Evolutionary conservation across 78 protist genomes (phyloP).

Genomic region (Dictyostelium purpureum): DNA sequence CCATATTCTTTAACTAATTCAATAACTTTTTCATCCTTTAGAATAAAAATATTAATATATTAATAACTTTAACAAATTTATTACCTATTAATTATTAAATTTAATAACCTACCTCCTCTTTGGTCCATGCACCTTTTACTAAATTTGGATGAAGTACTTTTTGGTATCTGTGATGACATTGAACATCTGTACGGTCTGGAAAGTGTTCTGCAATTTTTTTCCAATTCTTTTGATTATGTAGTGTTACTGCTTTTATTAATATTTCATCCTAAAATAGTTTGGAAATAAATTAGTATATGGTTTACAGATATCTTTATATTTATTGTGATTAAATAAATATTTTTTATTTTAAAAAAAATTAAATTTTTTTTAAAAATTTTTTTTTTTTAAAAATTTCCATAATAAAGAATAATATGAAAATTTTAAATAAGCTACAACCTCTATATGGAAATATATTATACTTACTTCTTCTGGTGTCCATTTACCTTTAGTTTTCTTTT

Average conservation of each 20-base stretch:
- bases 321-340: too few relatives aligned
- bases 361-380: too few relatives aligned
- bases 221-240: conserved; percentile 90
- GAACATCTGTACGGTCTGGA: conserved; percentile 85
- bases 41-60: too few relatives aligned
- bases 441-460: neutral
- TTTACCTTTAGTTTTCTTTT: conserved; percentile 44
- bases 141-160: conserved; percentile 91
- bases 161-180: conserved; percentile 93
- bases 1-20: conserved; percentile 86
- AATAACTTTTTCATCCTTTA: conserved; percentile 80
- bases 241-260: conserved; percentile 78
- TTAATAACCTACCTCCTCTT: too few relatives aligned
- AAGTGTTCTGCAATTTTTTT: conserved; percentile 90
- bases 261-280: conserved; percentile 79
- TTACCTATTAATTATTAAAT: too few relatives aligned
- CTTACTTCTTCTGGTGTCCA: conserved; percentile 42
- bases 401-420: neutral
- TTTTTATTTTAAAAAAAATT: too few relatives aligned
- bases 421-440: neutral
- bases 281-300: too few relatives aligned
- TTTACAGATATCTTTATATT: neutral
- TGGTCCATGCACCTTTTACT: conserved; percentile 95
- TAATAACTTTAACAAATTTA: too few relatives aligned
- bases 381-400: too few relatives aligned